A percentile compares a stretch with the other conserved stretches of the same genome.
Conservation (phyloP, 2,329 filamentous ascomycete species). For the Epichloe sibirici region DNA sequence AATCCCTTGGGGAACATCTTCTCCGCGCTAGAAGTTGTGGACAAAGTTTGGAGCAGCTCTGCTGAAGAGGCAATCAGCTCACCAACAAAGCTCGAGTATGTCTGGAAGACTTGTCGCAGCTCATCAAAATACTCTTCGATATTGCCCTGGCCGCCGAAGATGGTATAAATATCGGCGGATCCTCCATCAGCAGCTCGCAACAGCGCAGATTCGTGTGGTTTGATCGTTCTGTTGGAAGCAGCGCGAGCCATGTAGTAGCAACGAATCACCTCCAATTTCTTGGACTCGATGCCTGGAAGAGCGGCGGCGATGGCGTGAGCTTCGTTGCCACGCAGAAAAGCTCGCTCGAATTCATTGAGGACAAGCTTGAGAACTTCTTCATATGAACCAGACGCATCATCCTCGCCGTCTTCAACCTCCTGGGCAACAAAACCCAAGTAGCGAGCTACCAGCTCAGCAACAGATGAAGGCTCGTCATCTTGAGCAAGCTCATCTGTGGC, state of each 20-base stretch:
- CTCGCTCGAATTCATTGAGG: constrained; percentile 91
- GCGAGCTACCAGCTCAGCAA: constrained; percentile 80
- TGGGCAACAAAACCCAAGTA: constrained; percentile 84
- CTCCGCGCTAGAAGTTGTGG: constrained; percentile 72
- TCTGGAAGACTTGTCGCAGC: constrained; percentile 78
- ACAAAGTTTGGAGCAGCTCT: constrained; percentile 74
- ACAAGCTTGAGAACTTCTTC: constrained; percentile 86
- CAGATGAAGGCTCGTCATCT: constrained; percentile 97
- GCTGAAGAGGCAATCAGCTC: constrained; percentile 73
- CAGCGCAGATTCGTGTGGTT: constrained; percentile 85
- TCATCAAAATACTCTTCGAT: constrained; percentile 99
- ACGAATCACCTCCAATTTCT: constrained; percentile 81
- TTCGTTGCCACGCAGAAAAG: constrained; percentile 89
- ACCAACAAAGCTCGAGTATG: constrained; percentile 82
- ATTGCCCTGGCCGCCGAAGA: constrained; percentile 95
- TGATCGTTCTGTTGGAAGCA: constrained; percentile 74
- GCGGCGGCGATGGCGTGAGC: constrained; percentile 80
- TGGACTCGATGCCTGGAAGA: constrained; percentile 80
- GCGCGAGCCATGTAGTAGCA: constrained; percentile 86
- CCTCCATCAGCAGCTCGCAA: constrained; percentile 78
- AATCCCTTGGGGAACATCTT: constrained; percentile 98
- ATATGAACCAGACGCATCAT: constrained; percentile 77
- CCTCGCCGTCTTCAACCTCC: constrained; percentile 86
- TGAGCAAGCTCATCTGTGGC: constrained; percentile 95
- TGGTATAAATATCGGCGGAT: constrained; percentile 76